Evolutionary conservation across 2,329 filamentous ascomycete species (phyloP).

Genomic region (Penicillium sclerotigenum): DNA sequence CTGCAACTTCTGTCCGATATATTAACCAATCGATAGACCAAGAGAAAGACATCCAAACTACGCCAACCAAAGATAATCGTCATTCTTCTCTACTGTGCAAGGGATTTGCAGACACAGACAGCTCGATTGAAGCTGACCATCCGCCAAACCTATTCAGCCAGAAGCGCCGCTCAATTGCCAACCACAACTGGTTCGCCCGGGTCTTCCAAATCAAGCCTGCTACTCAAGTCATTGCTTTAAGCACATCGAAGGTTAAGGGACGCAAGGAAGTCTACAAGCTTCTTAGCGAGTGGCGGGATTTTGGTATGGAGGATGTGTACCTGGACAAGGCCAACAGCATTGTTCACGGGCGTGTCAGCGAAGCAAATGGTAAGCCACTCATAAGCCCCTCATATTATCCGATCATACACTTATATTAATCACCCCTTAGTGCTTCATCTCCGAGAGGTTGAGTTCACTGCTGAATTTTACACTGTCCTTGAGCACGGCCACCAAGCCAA

Average conservation of each 20-base stretch:
- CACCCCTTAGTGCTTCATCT: constrained; percentile 64
- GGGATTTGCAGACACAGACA: constrained; percentile 15
- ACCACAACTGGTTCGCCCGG: constrained; percentile 83
- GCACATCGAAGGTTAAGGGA: constrained; percentile 66
- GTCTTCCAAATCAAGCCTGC: constrained; percentile 88
- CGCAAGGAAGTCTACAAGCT: constrained; percentile 73
- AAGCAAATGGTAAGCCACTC: constrained; percentile 68
- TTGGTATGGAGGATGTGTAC: constrained; percentile 75
- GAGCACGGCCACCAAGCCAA: constrained; percentile 75
- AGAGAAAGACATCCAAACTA: constrained; percentile 2
- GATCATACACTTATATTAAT: constrained; percentile 14
- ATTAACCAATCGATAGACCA: background rate
- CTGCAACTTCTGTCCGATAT: background rate
- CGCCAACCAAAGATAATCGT: constrained; percentile 6
- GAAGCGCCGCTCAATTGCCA: constrained; percentile 18
- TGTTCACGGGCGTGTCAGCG: constrained; percentile 73
- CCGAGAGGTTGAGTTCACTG: constrained; percentile 83
- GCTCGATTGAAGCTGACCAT: constrained; percentile 18
- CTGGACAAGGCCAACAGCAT: constrained; percentile 76
- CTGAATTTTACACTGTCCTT: constrained; percentile 83
- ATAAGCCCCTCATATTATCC: constrained; percentile 49
- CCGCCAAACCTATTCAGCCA: constrained; percentile 9
- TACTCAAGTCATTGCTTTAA: constrained; percentile 70
- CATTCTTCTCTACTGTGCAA: constrained; percentile 12
- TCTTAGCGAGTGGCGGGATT: constrained; percentile 74